Conservation (phyloP, 2,329 filamentous ascomycete genomes). For the Hypoxylon sp. region DNA sequence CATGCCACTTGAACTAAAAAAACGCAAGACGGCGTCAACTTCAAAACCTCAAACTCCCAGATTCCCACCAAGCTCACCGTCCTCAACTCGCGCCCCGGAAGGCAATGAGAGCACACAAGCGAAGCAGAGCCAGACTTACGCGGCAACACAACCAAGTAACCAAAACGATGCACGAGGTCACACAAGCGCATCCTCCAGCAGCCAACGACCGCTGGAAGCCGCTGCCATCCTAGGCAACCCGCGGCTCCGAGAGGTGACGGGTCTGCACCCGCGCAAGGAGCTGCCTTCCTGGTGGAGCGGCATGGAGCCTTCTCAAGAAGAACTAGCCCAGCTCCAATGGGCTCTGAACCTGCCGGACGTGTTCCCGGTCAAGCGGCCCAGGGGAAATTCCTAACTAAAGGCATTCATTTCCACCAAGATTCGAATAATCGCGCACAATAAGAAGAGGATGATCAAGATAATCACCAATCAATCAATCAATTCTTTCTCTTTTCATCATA, state of each 20-base stretch:
- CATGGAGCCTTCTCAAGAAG: slow-evolving; percentile 30
- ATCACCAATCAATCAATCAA: slow-evolving; percentile 24
- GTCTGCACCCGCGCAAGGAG: slow-evolving; percentile 36
- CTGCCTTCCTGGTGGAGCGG: slow-evolving; percentile 26
- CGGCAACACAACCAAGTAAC: not conserved
- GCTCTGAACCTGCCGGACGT: slow-evolving; percentile 37
- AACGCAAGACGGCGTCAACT: slow-evolving; percentile 1
- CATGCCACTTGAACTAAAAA: no score
- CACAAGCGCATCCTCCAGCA: not conserved
- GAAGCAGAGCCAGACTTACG: not conserved
- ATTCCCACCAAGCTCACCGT: no score
- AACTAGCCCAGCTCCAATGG: slow-evolving; percentile 35
- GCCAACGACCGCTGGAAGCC: slow-evolving; percentile 22
- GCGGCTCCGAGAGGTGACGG: slow-evolving; percentile 39
- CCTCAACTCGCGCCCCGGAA: not conserved
- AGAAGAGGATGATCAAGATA: slow-evolving; percentile 4
- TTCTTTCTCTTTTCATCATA: slow-evolving; percentile 11
- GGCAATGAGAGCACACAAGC: not conserved
- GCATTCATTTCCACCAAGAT: no score
- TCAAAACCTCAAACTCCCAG: not conserved
- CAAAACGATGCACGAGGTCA: not conserved
- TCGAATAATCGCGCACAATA: not conserved
- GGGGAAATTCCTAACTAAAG: slow-evolving; percentile 26
- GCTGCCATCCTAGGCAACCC: slow-evolving; percentile 30
- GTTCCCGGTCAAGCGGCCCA: slow-evolving; percentile 38